Evolutionary conservation across 768 basidiomycete species (phyloP).

Genomic region (Rhizopogon roseolus): DNA sequence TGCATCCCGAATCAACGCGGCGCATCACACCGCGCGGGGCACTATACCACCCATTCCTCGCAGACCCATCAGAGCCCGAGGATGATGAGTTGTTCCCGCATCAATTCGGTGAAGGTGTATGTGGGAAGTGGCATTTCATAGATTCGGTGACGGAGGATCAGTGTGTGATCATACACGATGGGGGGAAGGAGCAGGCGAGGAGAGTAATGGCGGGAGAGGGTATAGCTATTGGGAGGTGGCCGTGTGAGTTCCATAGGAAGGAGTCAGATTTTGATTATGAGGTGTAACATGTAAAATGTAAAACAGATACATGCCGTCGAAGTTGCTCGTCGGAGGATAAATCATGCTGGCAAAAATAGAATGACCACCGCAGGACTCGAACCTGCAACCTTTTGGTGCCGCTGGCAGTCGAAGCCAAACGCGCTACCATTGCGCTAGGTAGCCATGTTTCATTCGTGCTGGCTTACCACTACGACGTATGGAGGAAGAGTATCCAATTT

Average conservation of each 20-base stretch:
- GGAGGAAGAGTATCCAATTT: no score
- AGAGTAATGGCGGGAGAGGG: conserved; percentile 36
- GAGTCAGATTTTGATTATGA: conserved; percentile 11
- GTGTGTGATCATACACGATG: conserved; percentile 40
- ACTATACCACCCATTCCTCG: conserved; percentile 76
- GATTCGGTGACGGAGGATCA: conserved; percentile 57
- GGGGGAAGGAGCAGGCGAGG: conserved; percentile 29
- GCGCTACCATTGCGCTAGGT: conserved; percentile 94
- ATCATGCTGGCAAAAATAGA: conserved; percentile 8
- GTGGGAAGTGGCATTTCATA: conserved; percentile 53
- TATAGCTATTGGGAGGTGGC: conserved; percentile 52
- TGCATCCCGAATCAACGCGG: conserved; percentile 74
- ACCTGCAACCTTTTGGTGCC: conserved; percentile 94
- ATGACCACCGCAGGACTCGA: conserved; percentile 93
- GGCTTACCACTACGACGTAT: neutral
- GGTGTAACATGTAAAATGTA: neutral
- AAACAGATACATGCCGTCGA: neutral
- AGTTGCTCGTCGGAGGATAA: neutral
- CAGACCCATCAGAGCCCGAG: conserved; percentile 37
- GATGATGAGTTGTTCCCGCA: conserved; percentile 73
- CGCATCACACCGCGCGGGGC: conserved; percentile 75
- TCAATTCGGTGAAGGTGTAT: conserved; percentile 62
- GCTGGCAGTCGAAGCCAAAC: conserved; percentile 83
- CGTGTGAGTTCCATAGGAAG: conserved; percentile 56
- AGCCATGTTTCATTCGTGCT: conserved; percentile 34